Evolutionary conservation across 116 monocot genomes (phyloP), one percentile per base, ranked within the genome.

Genomic region (Papilionanthe hybrid): DNA sequence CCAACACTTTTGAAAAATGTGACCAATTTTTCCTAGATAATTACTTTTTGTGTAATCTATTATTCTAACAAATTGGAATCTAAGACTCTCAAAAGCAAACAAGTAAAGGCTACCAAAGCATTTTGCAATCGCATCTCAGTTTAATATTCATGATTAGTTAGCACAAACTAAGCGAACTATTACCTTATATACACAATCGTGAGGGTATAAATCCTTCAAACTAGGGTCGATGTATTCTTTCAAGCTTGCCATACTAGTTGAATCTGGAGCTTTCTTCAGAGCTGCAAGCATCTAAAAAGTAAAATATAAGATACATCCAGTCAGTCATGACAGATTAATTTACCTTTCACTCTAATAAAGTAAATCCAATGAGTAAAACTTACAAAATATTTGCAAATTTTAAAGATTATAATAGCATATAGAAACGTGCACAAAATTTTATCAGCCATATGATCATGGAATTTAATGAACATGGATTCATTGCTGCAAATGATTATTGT

Each of bases 161-260:
- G 5, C 2, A 43, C 73, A 5, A 79, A 74, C 65, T 15, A 47
- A 47, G 72, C 58, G 13, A 43, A 55, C 12, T 57, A 44, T 83
- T 79, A 90, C 96, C 94, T 97, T 97, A 74, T 79, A 90, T 58
- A 92, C 87, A 78, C 96, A 97, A 80, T 97, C 96, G 81, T 91
- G 92, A 71, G 96, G 96, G 81, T 94, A 97, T 57, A 97, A 75
- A 49, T 92, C 88, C 88, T 88, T 85, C 79, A 97, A 73, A 78
- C 92, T 97, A 45, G 91, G 89, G 80, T 97, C 96, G 76, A 94
- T 87, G 75, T 72, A 88, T 44, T 83, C 89, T 84, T 89, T 97
- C 65, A 97, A 65, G 83, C 94, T 88, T 9, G 77, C 79, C 92
- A 97, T 92, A 85, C 69, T 86, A 84, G 83, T 91, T 57, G 94